phyloP scores from a whole-genome alignment of 2,329 filamentous ascomycete genomes.

The Paecilomyces fulvus region DNA sequence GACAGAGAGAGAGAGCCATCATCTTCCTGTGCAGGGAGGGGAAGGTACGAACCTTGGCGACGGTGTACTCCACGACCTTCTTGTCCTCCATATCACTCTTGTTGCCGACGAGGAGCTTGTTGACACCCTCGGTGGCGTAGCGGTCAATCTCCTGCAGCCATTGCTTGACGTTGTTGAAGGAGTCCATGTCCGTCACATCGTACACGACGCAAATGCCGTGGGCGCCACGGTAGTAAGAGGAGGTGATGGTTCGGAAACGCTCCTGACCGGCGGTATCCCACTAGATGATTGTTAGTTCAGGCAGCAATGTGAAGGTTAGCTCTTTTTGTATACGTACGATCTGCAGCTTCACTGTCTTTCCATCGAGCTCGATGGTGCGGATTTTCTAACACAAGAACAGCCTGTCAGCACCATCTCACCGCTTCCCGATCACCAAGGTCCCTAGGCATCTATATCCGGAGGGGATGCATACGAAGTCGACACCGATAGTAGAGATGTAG shows the following conservation, averaged over 20 bases:
- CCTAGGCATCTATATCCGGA: neutral
- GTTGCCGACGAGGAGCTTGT: slow-evolving; percentile 98
- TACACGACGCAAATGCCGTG: slow-evolving; percentile 99
- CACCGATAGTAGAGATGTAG: slow-evolving; percentile 99
- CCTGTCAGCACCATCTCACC: slow-evolving; percentile 16
- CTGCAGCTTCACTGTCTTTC: slow-evolving; percentile 99
- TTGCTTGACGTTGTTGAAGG: slow-evolving; percentile 99
- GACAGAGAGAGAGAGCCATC: too few relatives aligned
- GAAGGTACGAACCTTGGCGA: slow-evolving; percentile 71
- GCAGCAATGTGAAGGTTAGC: neutral
- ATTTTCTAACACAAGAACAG: slow-evolving; percentile 66
- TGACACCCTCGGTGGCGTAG: slow-evolving; percentile 97
- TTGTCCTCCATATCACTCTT: slow-evolving; percentile 99
- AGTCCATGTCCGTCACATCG: slow-evolving; percentile 99
- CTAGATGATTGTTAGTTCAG: slow-evolving; percentile 41
- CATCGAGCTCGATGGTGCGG: slow-evolving; percentile 97
- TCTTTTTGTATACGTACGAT: slow-evolving; percentile 59
- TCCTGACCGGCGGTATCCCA: slow-evolving; percentile 99
- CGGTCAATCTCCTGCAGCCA: slow-evolving; percentile 99
- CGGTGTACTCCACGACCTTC: slow-evolving; percentile 99
- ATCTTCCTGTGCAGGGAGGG: neutral
- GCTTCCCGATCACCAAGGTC: neutral
- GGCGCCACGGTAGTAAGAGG: slow-evolving; percentile 97
- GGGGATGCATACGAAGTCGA: slow-evolving; percentile 76
- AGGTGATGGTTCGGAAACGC: slow-evolving; percentile 99